Evolutionary conservation across 306 rosid species (phyloP).

Genomic region (Glycine latifolia): DNA sequence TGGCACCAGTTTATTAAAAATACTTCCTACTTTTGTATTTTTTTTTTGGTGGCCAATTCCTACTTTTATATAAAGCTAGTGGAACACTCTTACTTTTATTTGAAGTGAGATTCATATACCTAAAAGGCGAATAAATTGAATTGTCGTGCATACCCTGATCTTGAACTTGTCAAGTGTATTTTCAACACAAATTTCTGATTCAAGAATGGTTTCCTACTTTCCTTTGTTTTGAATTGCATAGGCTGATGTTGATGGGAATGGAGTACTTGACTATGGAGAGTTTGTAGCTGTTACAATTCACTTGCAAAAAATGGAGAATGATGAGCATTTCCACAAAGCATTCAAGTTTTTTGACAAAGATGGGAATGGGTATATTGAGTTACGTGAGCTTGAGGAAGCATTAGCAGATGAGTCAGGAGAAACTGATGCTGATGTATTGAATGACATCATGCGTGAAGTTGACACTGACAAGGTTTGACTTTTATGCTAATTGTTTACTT

Average conservation of each 20-base stretch:
- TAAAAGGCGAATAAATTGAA: neutral
- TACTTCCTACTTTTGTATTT: no score
- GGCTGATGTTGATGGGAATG: slow-evolving; percentile 98
- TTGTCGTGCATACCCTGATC: slow-evolving; percentile 3
- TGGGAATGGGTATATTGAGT: slow-evolving; percentile 84
- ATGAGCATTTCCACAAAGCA: slow-evolving; percentile 88
- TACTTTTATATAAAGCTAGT: neutral
- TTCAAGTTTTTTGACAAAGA: slow-evolving; percentile 86
- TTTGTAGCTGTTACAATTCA: slow-evolving; percentile 95
- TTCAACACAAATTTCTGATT: slow-evolving; percentile 10
- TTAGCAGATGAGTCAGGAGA: slow-evolving; percentile 83
- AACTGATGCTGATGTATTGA: slow-evolving; percentile 70
- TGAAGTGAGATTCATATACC: slow-evolving; percentile 18
- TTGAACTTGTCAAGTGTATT: slow-evolving; percentile 21
- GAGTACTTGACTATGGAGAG: slow-evolving; percentile 92
- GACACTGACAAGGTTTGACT: slow-evolving; percentile 89
- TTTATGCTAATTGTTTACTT: slow-evolving; percentile 31
- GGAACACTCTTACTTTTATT: neutral
- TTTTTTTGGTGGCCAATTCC: no score
- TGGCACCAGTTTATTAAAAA: neutral
- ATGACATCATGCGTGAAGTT: slow-evolving; percentile 90
- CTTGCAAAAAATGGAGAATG: slow-evolving; percentile 95
- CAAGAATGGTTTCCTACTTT: neutral
- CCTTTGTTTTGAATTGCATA: slow-evolving; percentile 44
- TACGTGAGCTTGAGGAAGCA: slow-evolving; percentile 67